These are phyloP conservation scores for Waitea zeae DNA, from an alignment of 1,284 basidiomycete species.

Conservation along the genomic window DNA sequence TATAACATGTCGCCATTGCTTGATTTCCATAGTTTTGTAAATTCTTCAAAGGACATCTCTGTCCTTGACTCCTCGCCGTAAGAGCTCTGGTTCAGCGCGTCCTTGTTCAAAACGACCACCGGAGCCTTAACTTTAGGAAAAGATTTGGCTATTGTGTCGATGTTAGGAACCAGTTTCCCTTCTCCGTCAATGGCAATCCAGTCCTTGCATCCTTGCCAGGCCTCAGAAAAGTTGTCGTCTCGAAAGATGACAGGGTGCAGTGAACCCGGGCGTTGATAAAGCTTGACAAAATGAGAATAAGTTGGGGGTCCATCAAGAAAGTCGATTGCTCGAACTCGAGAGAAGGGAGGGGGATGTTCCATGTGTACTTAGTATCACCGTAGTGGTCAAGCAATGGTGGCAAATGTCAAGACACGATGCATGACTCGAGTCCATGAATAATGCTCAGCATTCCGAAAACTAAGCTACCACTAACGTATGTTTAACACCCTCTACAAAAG, in stretches of 20 bases:
- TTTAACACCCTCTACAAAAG: too few relatives aligned
- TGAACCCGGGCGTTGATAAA: background rate
- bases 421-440: too few relatives aligned
- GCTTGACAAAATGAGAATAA: background rate
- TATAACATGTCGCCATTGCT: background rate
- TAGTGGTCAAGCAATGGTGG: too few relatives aligned
- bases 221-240: background rate
- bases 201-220: background rate
- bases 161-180: background rate
- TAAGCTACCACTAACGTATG: too few relatives aligned
- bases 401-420: too few relatives aligned
- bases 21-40: background rate
- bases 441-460: too few relatives aligned
- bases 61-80: background rate
- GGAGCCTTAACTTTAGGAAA: background rate
- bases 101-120: background rate
- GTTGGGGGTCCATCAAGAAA: background rate
- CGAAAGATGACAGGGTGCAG: background rate
- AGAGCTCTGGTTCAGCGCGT: background rate
- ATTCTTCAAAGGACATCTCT: constrained; percentile 1
- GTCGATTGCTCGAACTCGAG: background rate
- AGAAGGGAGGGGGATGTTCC: too few relatives aligned
- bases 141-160: background rate
- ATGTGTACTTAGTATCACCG: too few relatives aligned
- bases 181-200: background rate